These are phyloP conservation scores for Petunia secreta DNA, from an alignment of 257 asterid species.

Conservation along the genomic window DNA sequence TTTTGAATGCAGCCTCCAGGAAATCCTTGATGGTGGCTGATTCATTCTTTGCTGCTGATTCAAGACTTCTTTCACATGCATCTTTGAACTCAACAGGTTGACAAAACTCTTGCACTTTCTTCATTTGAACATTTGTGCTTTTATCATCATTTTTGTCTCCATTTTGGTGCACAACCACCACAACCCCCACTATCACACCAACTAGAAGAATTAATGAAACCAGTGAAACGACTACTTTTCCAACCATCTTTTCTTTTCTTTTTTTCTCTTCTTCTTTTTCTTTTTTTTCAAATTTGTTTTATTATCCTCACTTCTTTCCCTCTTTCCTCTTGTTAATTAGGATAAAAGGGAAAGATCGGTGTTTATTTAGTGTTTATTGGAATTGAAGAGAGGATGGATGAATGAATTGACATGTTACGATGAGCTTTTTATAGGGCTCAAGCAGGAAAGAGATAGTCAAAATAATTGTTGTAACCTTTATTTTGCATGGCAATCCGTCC, in stretches of 20 bases:
- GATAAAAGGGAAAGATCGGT: slow-evolving; percentile 13
- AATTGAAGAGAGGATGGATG: slow-evolving; percentile 17
- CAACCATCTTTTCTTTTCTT: slow-evolving; percentile 36
- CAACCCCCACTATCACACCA: slow-evolving; percentile 60
- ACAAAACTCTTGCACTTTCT: slow-evolving; percentile 54
- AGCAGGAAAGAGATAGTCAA: neutral
- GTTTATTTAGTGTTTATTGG: neutral
- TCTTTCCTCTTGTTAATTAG: neutral
- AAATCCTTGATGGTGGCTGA: slow-evolving; percentile 61
- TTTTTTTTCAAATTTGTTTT: neutral
- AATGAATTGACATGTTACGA: neutral
- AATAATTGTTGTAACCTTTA: neutral
- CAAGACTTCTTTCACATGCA: slow-evolving; percentile 50
- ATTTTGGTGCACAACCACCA: slow-evolving; percentile 35
- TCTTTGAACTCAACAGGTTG: slow-evolving; percentile 52
- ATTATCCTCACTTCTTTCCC: slow-evolving; percentile 17
- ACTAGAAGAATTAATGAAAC: slow-evolving; percentile 60
- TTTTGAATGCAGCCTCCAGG: slow-evolving; percentile 47
- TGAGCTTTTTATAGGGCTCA: neutral
- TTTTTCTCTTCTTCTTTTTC: neutral
- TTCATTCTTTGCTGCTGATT: slow-evolving; percentile 45
- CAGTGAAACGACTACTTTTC: slow-evolving; percentile 41
- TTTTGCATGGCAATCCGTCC: slow-evolving; percentile 25
- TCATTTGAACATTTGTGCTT: slow-evolving; percentile 38
- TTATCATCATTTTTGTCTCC: neutral